Evolutionary conservation across 352 stramenopile species (phyloP).

Genomic region (Pythium brachiatum): DNA sequence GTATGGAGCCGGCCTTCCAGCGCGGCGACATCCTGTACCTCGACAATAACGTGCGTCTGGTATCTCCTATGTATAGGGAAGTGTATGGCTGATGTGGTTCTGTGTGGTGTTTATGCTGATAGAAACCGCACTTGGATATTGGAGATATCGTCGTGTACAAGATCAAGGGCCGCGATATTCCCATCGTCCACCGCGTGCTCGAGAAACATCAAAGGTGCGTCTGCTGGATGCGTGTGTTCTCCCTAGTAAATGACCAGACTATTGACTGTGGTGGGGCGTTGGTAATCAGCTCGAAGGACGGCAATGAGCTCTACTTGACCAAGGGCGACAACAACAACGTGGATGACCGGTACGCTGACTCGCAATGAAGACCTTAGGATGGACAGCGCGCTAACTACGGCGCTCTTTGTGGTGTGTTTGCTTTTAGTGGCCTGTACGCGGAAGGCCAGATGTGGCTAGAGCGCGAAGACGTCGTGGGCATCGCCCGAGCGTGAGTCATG

Average conservation of each 20-base stretch:
- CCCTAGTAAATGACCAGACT: neutral
- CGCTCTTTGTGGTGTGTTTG: neutral
- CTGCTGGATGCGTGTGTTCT: too few species aligned
- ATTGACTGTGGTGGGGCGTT: neutral
- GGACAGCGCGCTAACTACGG: too few species aligned
- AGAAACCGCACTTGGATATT: slow-evolving; percentile 78
- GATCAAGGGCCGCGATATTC: slow-evolving; percentile 98
- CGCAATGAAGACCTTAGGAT: too few species aligned
- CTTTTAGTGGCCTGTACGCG: slow-evolving; percentile 91
- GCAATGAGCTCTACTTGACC: slow-evolving; percentile 94
- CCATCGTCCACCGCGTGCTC: slow-evolving; percentile 98
- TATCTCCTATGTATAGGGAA: neutral
- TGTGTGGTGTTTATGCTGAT: slow-evolving; percentile 1
- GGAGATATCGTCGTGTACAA: slow-evolving; percentile 96
- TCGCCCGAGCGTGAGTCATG: slow-evolving; percentile 84
- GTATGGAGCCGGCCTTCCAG: slow-evolving; percentile 99
- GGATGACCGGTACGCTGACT: slow-evolving; percentile 94
- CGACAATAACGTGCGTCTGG: slow-evolving; percentile 86
- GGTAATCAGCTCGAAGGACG: slow-evolving; percentile 56
- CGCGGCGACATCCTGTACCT: slow-evolving; percentile 98
- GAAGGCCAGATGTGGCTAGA: slow-evolving; percentile 98
- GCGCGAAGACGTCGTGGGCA: slow-evolving; percentile 97
- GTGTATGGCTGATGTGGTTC: neutral
- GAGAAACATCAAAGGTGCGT: slow-evolving; percentile 92
- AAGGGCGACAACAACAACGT: slow-evolving; percentile 99